A percentile compares a stretch with the other conserved stretches of the same genome.
Conservation (phyloP, 257 asterid species). For the Haberlea rhodopensis region DNA sequence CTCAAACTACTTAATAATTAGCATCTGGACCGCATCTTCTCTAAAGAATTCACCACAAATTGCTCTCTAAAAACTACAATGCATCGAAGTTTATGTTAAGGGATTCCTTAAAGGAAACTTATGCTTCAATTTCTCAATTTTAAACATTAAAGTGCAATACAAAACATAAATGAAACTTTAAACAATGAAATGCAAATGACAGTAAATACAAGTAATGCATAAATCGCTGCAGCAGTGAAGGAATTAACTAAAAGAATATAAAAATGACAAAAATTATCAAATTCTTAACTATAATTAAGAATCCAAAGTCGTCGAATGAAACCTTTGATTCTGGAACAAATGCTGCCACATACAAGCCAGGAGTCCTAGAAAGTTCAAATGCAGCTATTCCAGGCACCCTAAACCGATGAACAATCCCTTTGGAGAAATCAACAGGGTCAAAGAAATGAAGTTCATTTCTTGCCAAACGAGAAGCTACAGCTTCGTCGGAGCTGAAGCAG, state of each 20-base stretch:
- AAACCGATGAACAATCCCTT: slow-evolving; percentile 69
- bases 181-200: slow-evolving; percentile 2
- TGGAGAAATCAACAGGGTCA: slow-evolving; percentile 66
- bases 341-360: slow-evolving; percentile 70
- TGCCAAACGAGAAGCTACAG: slow-evolving; percentile 73
- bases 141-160: slow-evolving; percentile 2
- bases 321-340: slow-evolving; percentile 98
- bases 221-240: background rate
- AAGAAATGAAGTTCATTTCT: slow-evolving; percentile 87
- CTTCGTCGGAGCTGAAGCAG: slow-evolving; percentile 70
- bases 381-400: slow-evolving; percentile 88
- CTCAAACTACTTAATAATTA: background rate
- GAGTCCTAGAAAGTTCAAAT: slow-evolving; percentile 73
- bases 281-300: slow-evolving; percentile 8
- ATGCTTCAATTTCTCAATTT: background rate
- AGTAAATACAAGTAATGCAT: background rate
- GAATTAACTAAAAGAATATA: background rate
- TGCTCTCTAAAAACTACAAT: background rate
- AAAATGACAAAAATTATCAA: background rate
- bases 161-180: slow-evolving; percentile 3
- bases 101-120: background rate
- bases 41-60: slow-evolving; percentile 13
- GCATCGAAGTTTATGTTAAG: background rate
- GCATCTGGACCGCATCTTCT: background rate
- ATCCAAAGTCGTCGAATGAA: background rate